Percentiles rank a stretch among this genome's conserved stretches.
Evolutionary conservation across 441 rosid species (phyloP).

Genomic region (Pelargonium australe): DNA sequence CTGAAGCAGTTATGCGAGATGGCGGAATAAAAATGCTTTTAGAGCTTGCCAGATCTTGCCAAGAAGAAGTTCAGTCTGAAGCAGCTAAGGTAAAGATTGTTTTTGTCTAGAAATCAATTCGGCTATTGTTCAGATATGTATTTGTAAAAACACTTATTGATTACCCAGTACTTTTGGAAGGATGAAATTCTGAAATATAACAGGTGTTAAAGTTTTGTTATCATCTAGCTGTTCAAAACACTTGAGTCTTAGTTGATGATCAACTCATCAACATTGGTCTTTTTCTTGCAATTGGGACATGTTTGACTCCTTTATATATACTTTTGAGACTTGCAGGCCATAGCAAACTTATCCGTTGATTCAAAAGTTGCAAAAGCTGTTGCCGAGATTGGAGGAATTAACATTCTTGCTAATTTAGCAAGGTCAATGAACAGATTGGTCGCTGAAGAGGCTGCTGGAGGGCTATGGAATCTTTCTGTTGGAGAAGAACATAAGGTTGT

Average conservation of each 20-base stretch:
- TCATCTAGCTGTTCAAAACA: no score
- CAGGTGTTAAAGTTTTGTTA: no score
- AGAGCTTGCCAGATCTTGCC: constrained; percentile 83
- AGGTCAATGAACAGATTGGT: constrained; percentile 88
- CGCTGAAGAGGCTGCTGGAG: constrained; percentile 99
- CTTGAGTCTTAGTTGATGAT: background rate
- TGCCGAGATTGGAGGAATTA: constrained; percentile 87
- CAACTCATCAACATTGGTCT: background rate
- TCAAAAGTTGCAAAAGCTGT: constrained; percentile 87
- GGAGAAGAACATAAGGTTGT: constrained; percentile 98
- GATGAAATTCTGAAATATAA: no score
- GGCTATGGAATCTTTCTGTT: constrained; percentile 97
- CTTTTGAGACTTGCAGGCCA: constrained; percentile 48
- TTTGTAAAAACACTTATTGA: background rate
- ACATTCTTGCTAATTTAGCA: constrained; percentile 66
- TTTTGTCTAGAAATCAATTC: background rate
- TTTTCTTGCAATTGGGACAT: background rate
- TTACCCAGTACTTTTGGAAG: no score
- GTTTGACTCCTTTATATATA: background rate
- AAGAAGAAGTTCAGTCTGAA: constrained; percentile 93
- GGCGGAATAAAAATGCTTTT: constrained; percentile 85
- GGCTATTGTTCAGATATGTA: background rate
- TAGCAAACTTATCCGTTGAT: constrained; percentile 92
- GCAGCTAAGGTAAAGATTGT: constrained; percentile 68
- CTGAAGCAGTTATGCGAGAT: constrained; percentile 84